Conservation (phyloP, 2,329 filamentous ascomycete species). For the Rutstroemia sp. region DNA sequence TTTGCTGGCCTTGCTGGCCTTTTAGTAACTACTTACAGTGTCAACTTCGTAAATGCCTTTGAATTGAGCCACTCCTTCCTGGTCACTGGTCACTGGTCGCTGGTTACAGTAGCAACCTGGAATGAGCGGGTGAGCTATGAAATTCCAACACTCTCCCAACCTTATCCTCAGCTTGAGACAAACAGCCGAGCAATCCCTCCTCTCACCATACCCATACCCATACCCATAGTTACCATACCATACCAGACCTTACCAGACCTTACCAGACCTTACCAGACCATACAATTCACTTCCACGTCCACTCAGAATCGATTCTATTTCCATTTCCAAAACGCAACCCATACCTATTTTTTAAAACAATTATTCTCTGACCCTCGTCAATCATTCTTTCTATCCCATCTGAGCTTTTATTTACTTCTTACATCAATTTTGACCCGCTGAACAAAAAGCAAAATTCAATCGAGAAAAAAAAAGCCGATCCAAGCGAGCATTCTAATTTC, state of each 20-base stretch:
- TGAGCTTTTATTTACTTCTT: not conserved
- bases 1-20: too few species aligned
- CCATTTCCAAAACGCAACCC: not conserved
- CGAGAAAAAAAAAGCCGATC: conserved; percentile 4
- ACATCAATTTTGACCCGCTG: conserved; percentile 2
- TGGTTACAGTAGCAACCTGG: not conserved
- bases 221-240: too few species aligned
- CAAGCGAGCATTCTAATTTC: conserved; percentile 6
- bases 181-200: too few species aligned
- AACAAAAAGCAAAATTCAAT: conserved; percentile 3
- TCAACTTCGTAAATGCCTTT: too few species aligned
- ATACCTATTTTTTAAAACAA: not conserved
- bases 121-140: not conserved
- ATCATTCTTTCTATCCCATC: not conserved
- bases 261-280: too few species aligned
- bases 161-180: too few species aligned
- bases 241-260: too few species aligned
- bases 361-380: not conserved
- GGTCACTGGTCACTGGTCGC: too few species aligned
- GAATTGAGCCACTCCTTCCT: too few species aligned
- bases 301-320: not conserved
- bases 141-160: conserved; percentile 4
- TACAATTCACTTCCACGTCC: not conserved
- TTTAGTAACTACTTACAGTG: too few species aligned
- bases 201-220: too few species aligned